phyloP scores from a whole-genome alignment of 2,329 filamentous ascomycete species.

The Hymenoscyphus scutula region DNA sequence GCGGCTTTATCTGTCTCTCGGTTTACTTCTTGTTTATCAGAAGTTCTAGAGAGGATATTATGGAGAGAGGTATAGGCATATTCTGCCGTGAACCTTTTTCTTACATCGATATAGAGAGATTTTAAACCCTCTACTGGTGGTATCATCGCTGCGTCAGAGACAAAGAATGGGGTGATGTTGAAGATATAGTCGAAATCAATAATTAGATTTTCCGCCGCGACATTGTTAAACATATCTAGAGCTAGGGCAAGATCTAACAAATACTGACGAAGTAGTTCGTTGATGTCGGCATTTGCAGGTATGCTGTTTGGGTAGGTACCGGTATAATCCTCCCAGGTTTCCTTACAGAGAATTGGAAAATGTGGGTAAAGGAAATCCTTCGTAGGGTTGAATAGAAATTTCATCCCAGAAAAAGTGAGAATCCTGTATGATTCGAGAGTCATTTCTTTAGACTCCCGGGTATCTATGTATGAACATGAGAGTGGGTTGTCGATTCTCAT shows the following conservation, averaged over 20 bases:
- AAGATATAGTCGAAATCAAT: not conserved
- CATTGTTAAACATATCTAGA: not conserved
- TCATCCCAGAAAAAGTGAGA: not conserved
- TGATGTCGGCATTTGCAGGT: not conserved
- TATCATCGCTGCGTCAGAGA: not conserved
- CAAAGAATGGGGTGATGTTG: not conserved
- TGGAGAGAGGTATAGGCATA: not conserved
- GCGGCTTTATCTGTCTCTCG: not conserved
- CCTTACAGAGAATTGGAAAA: not conserved
- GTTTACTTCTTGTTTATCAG: not conserved
- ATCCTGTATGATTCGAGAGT: not conserved
- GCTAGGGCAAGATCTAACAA: not conserved
- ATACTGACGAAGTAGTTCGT: not conserved
- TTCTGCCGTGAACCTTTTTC: not conserved
- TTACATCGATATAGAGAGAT: not conserved
- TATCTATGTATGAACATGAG: not conserved
- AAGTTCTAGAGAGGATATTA: not conserved
- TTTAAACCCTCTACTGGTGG: not conserved
- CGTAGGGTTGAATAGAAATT: not conserved
- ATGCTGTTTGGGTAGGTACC: not conserved
- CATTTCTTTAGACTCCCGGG: not conserved
- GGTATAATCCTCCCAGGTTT: not conserved
- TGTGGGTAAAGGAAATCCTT: slow-evolving; percentile 1
- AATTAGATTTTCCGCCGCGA: not conserved
- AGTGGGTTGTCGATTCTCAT: not conserved